Evolutionary conservation across 208 protist species (phyloP).

Genomic region (Acanthamoeba quina): DNA sequence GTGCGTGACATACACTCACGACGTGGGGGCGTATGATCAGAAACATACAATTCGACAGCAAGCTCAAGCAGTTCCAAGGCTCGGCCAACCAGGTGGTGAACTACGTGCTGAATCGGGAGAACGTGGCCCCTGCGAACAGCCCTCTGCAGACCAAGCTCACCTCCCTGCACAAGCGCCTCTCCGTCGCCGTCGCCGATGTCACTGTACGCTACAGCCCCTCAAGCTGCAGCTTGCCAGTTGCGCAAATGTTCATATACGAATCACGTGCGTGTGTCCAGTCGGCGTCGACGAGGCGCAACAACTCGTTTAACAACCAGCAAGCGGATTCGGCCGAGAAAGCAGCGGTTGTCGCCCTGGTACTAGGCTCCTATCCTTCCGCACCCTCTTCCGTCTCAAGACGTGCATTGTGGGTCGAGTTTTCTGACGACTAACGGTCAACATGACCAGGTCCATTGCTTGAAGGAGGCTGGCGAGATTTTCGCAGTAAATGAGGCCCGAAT

Average conservation of each 20-base stretch:
- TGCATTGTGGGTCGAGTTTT: too few species aligned
- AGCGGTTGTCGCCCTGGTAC: not conserved
- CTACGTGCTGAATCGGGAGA: not conserved
- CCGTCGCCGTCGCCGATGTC: not conserved
- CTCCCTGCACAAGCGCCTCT: not conserved
- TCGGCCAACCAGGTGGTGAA: conserved; percentile 6
- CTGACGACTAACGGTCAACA: not conserved
- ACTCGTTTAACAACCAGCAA: not conserved
- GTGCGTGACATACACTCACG: not conserved
- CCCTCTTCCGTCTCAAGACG: too few species aligned
- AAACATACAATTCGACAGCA: not conserved
- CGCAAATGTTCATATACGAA: too few species aligned
- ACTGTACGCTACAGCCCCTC: not conserved
- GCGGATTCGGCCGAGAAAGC: not conserved
- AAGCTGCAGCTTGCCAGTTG: too few species aligned
- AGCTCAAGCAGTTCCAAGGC: conserved; percentile 24
- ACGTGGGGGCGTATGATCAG: not conserved
- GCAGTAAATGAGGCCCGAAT: not conserved
- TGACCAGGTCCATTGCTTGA: conserved; percentile 8
- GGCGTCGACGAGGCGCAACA: not conserved
- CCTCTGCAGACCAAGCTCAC: not conserved
- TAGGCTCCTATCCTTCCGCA: not conserved
- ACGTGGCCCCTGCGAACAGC: not conserved
- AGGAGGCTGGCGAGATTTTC: conserved; percentile 8
- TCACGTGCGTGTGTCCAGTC: not conserved